A percentile compares a stretch with the other conserved stretches of the same genome.
Evolutionary conservation across 73 alveolate genomes (phyloP).

Genomic region (Paraurostyla sp.): DNA sequence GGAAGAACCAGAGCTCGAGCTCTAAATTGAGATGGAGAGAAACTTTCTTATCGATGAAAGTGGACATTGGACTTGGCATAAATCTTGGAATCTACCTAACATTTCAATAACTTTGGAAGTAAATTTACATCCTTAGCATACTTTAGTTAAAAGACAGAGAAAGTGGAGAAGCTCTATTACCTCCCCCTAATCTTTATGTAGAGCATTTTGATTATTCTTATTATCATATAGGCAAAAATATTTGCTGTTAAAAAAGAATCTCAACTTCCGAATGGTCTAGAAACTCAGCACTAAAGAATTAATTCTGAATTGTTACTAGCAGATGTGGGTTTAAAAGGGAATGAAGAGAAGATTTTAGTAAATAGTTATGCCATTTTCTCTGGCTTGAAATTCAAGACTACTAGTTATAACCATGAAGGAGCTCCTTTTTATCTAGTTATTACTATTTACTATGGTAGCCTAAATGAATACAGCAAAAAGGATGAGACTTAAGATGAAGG

Average conservation of each 20-base stretch:
- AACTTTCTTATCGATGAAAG: conserved; percentile 71
- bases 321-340: conserved; percentile 82
- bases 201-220: not conserved
- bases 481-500: not conserved
- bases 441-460: conserved; percentile 24
- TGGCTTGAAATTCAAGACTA: conserved; percentile 77
- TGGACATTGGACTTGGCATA: conserved; percentile 82
- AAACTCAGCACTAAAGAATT: no score
- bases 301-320: conserved; percentile 59
- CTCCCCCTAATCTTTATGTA: conserved; percentile 81
- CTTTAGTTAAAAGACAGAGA: conserved; percentile 74
- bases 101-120: conserved; percentile 76
- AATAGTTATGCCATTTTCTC: conserved; percentile 76
- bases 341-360: conserved; percentile 71
- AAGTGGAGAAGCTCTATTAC: conserved; percentile 74
- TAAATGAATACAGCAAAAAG: conserved; percentile 12
- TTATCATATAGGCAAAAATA: conserved; percentile 21
- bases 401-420: conserved; percentile 81
- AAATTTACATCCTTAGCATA: not conserved
- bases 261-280: not conserved
- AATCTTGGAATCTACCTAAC: conserved; percentile 83
- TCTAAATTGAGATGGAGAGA: conserved; percentile 78
- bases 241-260: conserved; percentile 39
- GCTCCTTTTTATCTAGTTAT: conserved; percentile 10
- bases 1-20: conserved; percentile 70